A percentile compares a stretch with the other conserved stretches of the same genome.
phyloP scores from a whole-genome alignment of 164 flowering plant genomes.

The Nelumbo lutea region DNA sequence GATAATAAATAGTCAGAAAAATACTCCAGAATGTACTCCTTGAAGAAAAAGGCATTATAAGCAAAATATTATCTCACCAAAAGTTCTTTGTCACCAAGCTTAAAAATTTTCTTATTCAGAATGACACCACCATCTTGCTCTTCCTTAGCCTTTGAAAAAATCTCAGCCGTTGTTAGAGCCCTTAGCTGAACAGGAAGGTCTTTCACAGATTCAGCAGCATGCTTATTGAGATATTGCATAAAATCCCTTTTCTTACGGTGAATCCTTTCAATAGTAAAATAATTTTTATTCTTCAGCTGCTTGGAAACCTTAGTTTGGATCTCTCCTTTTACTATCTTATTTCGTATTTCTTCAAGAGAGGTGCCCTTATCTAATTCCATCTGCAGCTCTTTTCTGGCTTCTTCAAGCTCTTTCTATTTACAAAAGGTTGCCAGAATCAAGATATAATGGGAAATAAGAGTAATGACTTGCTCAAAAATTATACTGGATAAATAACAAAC shows the following conservation, averaged over 20 bases:
- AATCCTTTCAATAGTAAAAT: slow-evolving; percentile 47
- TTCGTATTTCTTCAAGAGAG: slow-evolving; percentile 54
- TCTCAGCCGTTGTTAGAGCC: slow-evolving; percentile 50
- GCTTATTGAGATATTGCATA: slow-evolving; percentile 55
- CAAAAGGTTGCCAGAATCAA: slow-evolving; percentile 12
- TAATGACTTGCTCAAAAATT: background rate
- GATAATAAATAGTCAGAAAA: background rate
- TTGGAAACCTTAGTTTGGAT: slow-evolving; percentile 51
- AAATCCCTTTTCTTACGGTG: slow-evolving; percentile 83
- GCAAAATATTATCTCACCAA: slow-evolving; percentile 48
- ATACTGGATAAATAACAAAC: background rate
- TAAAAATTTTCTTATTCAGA: slow-evolving; percentile 49
- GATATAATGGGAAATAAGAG: slow-evolving; percentile 1
- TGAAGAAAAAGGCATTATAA: slow-evolving; percentile 1
- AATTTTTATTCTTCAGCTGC: slow-evolving; percentile 36
- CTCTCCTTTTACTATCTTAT: slow-evolving; percentile 59
- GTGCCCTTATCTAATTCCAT: slow-evolving; percentile 59
- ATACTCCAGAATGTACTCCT: background rate
- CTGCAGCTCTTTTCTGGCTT: slow-evolving; percentile 68
- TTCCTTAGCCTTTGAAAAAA: slow-evolving; percentile 53
- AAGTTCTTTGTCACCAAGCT: slow-evolving; percentile 59
- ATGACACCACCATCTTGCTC: slow-evolving; percentile 43
- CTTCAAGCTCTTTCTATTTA: slow-evolving; percentile 66
- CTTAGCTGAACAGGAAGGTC: slow-evolving; percentile 29
- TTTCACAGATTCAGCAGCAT: slow-evolving; percentile 28